Base-by-base conservation (phyloP, 208 protist genomes). In the Willaertia magna region DNA sequence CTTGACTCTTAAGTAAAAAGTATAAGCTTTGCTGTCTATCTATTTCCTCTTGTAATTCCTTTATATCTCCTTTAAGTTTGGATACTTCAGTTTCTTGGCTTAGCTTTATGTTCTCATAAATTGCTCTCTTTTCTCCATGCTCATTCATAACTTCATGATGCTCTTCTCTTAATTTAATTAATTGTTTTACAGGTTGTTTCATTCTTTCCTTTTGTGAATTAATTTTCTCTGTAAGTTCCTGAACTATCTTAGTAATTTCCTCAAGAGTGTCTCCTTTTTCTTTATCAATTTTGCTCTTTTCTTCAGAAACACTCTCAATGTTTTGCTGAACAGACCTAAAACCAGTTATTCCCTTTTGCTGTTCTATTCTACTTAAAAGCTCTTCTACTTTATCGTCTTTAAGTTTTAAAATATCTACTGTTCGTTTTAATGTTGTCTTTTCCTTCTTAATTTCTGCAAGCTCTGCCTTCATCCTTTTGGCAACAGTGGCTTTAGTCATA, bases 241-340 rank as follows among this genome's bases (percentile, higher is more conserved):
- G 74, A 1, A 86, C 85, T 59, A 86, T 42, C n/a, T 81, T 76
- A 3, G 85, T 52, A 18, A 86, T 74, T 59, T 86, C 74, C 74
- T 86, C 85, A 4, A 86, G 74, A 14, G 85, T 79, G n/a, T 86
- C 26, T n/a, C 85, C 85, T n/a, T 86, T 86, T 30, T 42, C 43
- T n/a, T 86, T 44, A 59, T 86, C 85, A 49, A 86, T 74, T 3
- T 76, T 14, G 14, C 34, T 55, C 74, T 86, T 86, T 4, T 16
- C 34, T n/a, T 43, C 11, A 2, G 74, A 85, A 2, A 84, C 18
- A 30, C 40, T 20, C 22, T 46, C 39, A 12, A 86, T 48, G 22
- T 74, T 44, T 39, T 74, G 51, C 6, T 83, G 59, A 4, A 78
- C 6, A 22, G 84, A 9, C 47, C 76, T 46, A 44, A 79, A 78